Percentiles rank a stretch among this genome's conserved stretches.
Evolutionary conservation across 306 rosid species (phyloP).

Genomic region (Gleditsia sinensis): DNA sequence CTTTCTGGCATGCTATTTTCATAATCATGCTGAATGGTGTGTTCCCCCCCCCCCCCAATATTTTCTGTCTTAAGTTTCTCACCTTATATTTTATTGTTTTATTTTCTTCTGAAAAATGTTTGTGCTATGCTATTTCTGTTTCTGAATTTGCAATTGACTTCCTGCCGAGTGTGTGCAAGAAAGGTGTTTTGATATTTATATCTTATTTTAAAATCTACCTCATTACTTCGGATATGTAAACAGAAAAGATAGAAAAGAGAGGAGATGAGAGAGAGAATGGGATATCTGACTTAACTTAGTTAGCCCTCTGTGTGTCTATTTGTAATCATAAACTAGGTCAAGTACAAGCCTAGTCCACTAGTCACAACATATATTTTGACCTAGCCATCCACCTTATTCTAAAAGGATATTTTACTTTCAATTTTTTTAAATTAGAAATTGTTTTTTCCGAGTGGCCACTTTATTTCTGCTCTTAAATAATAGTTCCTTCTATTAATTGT

Average conservation of each 20-base stretch:
- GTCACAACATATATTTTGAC: too few relatives aligned
- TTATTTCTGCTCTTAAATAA: not conserved
- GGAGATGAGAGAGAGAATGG: too few relatives aligned
- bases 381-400: too few relatives aligned
- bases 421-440: not conserved
- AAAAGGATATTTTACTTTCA: not conserved
- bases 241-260: too few relatives aligned
- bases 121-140: slow-evolving; percentile 2
- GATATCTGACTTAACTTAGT: too few relatives aligned
- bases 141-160: slow-evolving; percentile 3
- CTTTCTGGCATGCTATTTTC: slow-evolving; percentile 96
- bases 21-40: slow-evolving; percentile 92
- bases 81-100: not conserved
- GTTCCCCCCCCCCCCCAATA: slow-evolving; percentile 31
- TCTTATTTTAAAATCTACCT: not conserved
- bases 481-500: not conserved
- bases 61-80: slow-evolving; percentile 1
- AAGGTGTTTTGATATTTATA: not conserved
- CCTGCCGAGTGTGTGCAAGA: slow-evolving; percentile 2
- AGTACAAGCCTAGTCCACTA: too few relatives aligned
- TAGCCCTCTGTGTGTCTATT: too few relatives aligned
- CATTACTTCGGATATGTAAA: too few relatives aligned
- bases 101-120: slow-evolving; percentile 2
- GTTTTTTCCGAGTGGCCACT: not conserved
- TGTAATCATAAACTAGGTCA: too few relatives aligned